These are phyloP conservation scores for Puccinia coronata DNA, from an alignment of 1,284 basidiomycete species.

Conservation along the genomic window DNA sequence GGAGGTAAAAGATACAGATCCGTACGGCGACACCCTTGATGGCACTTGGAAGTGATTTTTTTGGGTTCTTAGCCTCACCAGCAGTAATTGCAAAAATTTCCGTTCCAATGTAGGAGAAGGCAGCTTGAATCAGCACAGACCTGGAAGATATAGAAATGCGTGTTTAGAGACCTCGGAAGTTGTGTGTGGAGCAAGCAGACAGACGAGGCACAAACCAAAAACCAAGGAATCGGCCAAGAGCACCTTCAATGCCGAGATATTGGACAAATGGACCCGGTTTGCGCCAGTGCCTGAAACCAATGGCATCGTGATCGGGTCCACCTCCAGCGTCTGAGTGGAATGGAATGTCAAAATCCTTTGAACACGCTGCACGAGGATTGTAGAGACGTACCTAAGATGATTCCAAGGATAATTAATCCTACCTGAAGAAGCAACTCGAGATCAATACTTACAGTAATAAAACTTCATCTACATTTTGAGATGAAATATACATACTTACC, in stretches of 20 bases:
- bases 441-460: constrained; percentile 43
- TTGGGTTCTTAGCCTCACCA: constrained; percentile 59
- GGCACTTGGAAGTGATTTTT: constrained; percentile 55
- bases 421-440: constrained; percentile 24
- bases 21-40: constrained; percentile 69
- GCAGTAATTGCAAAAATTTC: constrained; percentile 59
- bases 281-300: constrained; percentile 56
- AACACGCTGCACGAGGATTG: no score
- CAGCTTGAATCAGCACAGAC: constrained; percentile 57
- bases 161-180: background rate
- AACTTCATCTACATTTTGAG: background rate
- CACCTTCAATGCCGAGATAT: constrained; percentile 50
- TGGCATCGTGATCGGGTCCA: constrained; percentile 39
- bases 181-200: background rate
- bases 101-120: constrained; percentile 58
- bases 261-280: constrained; percentile 62
- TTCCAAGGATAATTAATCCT: constrained; percentile 45
- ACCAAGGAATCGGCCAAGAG: constrained; percentile 37
- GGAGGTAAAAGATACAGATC: constrained; percentile 62
- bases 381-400: no score
- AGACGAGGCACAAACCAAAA: constrained; percentile 29
- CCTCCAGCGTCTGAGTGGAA: constrained; percentile 45
- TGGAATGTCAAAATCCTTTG: no score
- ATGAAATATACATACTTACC: background rate
- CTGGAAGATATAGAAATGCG: constrained; percentile 50